A percentile compares a stretch with the other conserved stretches of the same genome.
Conservation (phyloP, 306 rosid genomes). For the Ammopiptanthus mongolicus region DNA sequence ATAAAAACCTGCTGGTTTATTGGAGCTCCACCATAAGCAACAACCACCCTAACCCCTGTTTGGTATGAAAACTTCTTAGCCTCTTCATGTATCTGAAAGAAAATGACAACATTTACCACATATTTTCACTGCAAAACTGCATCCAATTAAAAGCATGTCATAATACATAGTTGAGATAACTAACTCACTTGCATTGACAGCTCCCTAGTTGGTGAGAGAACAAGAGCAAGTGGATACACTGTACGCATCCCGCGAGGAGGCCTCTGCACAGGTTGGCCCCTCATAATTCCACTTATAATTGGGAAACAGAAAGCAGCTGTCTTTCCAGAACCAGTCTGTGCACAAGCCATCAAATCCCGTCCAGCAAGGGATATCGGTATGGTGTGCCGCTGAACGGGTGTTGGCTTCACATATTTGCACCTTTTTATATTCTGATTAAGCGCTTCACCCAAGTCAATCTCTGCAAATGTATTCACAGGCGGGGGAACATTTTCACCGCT, state of each 20-base stretch:
- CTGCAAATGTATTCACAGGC: conserved; percentile 77
- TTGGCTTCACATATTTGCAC: conserved; percentile 83
- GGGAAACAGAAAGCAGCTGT: conserved; percentile 95
- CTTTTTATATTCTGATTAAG: conserved; percentile 68
- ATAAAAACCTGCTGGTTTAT: conserved; percentile 68
- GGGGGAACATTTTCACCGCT: conserved; percentile 75
- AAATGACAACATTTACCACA: neutral
- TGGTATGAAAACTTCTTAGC: conserved; percentile 68
- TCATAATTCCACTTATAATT: conserved; percentile 83
- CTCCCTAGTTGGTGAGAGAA: conserved; percentile 93
- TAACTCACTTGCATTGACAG: conserved; percentile 80
- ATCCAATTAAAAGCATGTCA: neutral
- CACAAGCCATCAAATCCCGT: conserved; percentile 90
- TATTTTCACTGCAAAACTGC: neutral
- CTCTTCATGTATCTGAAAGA: conserved; percentile 76
- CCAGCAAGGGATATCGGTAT: conserved; percentile 81
- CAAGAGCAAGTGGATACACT: conserved; percentile 79
- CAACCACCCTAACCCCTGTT: conserved; percentile 90
- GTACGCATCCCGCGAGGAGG: conserved; percentile 74
- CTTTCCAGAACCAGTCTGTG: conserved; percentile 91
- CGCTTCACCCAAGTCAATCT: conserved; percentile 80
- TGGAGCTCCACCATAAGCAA: conserved; percentile 93
- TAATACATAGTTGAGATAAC: neutral
- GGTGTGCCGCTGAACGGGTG: conserved; percentile 85
- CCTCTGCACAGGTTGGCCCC: conserved; percentile 54